Conservation (phyloP, 257 asterid species). For the Prunella vulgaris region DNA sequence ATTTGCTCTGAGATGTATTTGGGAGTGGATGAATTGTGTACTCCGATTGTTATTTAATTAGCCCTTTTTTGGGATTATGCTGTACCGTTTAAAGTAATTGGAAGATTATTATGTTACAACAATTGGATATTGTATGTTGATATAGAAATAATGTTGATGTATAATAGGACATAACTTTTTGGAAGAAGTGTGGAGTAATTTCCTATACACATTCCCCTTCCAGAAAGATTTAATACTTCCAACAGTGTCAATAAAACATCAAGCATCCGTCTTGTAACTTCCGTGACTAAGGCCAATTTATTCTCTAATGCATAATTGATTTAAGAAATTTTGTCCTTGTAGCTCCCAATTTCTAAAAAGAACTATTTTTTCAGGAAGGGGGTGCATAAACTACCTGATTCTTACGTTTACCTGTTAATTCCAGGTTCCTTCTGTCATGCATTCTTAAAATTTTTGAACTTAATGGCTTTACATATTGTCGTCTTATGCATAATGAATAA, state of each 20-base stretch:
- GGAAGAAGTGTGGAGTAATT: not conserved
- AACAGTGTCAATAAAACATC: not conserved
- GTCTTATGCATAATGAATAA: conserved; percentile 25
- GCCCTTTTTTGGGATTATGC: not conserved
- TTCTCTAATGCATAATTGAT: conserved; percentile 5
- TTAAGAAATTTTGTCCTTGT: conserved; percentile 3
- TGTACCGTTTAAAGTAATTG: not conserved
- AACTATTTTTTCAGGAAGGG: conserved; percentile 67
- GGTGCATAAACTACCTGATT: conserved; percentile 71
- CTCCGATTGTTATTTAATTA: not conserved
- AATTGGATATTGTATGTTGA: not conserved
- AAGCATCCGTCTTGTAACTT: not conserved
- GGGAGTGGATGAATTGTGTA: not conserved
- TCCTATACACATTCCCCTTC: not conserved
- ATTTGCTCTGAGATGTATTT: not conserved
- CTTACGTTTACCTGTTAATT: conserved; percentile 80
- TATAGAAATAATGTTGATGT: no score
- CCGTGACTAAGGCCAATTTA: not conserved
- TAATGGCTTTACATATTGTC: not conserved
- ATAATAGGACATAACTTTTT: no score
- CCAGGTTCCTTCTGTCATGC: conserved; percentile 52
- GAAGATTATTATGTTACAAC: not conserved
- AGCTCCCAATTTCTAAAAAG: no score
- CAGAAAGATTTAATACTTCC: not conserved
- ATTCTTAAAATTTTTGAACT: not conserved